phyloP scores from a whole-genome alignment of 2,329 filamentous ascomycete genomes.

The Alternaria angustiovoidea region DNA sequence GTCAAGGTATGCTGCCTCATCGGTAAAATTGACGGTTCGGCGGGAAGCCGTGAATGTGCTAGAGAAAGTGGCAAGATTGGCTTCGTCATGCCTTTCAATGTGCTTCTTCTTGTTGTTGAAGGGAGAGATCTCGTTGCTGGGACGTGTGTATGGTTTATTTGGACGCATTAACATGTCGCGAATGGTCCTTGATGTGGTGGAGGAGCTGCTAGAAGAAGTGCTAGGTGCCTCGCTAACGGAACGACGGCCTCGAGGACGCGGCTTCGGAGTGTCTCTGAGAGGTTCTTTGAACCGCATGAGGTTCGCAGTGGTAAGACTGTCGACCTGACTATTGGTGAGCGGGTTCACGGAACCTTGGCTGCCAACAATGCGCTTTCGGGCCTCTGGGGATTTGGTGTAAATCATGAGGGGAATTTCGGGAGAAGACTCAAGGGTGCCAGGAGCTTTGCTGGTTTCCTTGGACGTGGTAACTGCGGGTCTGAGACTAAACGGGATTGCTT shows the following conservation, averaged over 20 bases:
- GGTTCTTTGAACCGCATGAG: constrained; percentile 27
- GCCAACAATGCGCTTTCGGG: not conserved
- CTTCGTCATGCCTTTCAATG: constrained; percentile 28
- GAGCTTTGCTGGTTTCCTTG: constrained; percentile 7
- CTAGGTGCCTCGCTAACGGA: constrained; percentile 13
- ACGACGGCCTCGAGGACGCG: constrained; percentile 17
- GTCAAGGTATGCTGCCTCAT: constrained; percentile 31
- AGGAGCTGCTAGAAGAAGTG: constrained; percentile 22
- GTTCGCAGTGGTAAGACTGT: constrained; percentile 24
- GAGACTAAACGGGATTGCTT: constrained; percentile 25
- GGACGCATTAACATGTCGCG: constrained; percentile 31
- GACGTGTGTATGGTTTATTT: constrained; percentile 30
- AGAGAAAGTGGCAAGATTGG: constrained; percentile 25
- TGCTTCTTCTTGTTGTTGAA: constrained; percentile 15
- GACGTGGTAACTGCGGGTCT: not conserved
- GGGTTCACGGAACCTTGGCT: constrained; percentile 11
- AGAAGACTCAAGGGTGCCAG: constrained; percentile 4
- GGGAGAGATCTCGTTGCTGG: constrained; percentile 27
- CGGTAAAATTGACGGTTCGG: constrained; percentile 37
- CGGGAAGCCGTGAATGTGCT: constrained; percentile 20
- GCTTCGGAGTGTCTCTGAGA: constrained; percentile 25
- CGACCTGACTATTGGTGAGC: constrained; percentile 7
- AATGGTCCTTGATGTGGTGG: constrained; percentile 30
- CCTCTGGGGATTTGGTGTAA: not conserved
- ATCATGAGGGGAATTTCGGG: constrained; percentile 1